These are phyloP conservation scores for Xylogone sp. DNA, from an alignment of 2,329 filamentous ascomycete species.

Conservation along the genomic window DNA sequence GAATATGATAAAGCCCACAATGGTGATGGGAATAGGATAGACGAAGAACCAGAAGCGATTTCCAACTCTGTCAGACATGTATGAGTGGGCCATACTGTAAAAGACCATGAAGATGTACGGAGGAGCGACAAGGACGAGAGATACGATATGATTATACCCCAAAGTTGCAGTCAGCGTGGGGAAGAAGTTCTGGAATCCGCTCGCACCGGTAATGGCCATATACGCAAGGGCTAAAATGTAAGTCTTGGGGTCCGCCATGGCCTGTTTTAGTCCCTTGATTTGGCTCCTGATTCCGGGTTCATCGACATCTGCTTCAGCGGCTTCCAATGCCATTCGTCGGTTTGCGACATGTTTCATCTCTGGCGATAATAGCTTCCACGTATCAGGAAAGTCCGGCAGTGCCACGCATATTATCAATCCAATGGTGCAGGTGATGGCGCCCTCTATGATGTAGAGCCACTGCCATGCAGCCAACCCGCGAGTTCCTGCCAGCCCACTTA, in stretches of 20 bases:
- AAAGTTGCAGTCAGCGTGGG: constrained; percentile 18
- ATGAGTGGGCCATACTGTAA: constrained; percentile 1
- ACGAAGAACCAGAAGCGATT: neutral
- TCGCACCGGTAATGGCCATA: constrained; percentile 32
- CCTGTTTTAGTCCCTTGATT: constrained; percentile 19
- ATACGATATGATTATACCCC: constrained; percentile 18
- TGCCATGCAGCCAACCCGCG: constrained; percentile 44
- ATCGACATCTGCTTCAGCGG: constrained; percentile 34
- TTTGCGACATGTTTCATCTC: constrained; percentile 48
- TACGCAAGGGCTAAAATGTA: constrained; percentile 33
- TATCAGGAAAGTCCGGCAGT: constrained; percentile 24
- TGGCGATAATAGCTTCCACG: constrained; percentile 44
- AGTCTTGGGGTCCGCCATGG: constrained; percentile 32
- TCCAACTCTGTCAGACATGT: neutral
- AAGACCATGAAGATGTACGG: constrained; percentile 29
- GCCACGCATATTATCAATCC: neutral
- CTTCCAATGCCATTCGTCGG: constrained; percentile 39
- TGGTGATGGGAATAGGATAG: constrained; percentile 44
- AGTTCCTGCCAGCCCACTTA: constrained; percentile 53
- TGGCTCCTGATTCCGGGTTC: constrained; percentile 27
- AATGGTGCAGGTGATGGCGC: constrained; percentile 1
- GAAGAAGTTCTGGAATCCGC: constrained; percentile 26
- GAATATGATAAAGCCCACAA: constrained; percentile 61
- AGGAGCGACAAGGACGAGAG: constrained; percentile 28
- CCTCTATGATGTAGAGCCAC: constrained; percentile 10